Conservation (phyloP, 495 filamentous ascomycete genomes). For the Astrothelium subdiscretum region DNA sequence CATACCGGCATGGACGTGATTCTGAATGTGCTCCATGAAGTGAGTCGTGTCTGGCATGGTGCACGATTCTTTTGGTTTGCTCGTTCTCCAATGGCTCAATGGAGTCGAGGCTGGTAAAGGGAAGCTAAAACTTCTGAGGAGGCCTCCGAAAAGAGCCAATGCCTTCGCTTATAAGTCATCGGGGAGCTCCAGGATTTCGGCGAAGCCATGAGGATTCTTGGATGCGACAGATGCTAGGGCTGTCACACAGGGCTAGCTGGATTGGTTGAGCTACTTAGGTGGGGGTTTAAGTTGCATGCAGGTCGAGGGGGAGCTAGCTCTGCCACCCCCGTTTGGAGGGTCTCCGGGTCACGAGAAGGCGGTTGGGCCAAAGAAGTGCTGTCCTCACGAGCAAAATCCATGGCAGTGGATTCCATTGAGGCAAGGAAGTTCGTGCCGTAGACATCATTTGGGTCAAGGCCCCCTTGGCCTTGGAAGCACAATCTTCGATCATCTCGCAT, state of each 20-base stretch:
- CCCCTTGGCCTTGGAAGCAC: no score
- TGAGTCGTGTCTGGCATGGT: neutral
- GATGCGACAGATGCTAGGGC: neutral
- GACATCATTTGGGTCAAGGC: no score
- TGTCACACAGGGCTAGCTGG: neutral
- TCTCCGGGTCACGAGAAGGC: no score
- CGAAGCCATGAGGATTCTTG: neutral
- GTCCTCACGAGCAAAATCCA: no score
- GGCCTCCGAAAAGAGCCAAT: neutral
- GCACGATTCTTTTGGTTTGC: no score
- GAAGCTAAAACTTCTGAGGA: slow-evolving; percentile 1
- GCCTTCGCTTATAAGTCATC: neutral
- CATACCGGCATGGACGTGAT: neutral
- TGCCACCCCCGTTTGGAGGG: no score
- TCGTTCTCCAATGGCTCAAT: no score
- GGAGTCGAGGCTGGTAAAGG: neutral
- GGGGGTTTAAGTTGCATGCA: neutral
- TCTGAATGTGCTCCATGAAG: neutral
- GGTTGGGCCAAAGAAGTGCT: no score
- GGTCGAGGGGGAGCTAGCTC: no score
- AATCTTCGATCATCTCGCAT: neutral
- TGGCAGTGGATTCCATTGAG: no score
- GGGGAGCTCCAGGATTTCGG: neutral
- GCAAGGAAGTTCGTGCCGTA: no score
- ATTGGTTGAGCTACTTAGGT: neutral